Base-by-base conservation (phyloP, 148 eudicot genomes). In the Nyssa sinensis region DNA sequence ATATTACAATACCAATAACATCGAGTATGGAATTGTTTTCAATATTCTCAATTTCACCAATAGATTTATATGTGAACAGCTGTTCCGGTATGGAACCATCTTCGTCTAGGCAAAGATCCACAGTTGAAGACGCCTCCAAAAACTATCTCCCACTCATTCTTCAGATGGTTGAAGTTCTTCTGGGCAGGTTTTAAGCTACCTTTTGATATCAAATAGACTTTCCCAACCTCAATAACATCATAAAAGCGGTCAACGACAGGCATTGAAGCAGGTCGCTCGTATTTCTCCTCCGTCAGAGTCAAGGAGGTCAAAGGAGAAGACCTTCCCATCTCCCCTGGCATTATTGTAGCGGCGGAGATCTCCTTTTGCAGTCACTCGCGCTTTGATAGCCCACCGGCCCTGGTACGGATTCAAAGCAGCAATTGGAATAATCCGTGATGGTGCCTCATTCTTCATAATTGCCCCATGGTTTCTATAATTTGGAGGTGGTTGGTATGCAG, bases 351-450 rank as follows among this genome's bases (percentile, higher is more conserved):
- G 94, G 0, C 98, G 96, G 29, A 96, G 84, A 59, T 96, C 93
- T 27, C 97, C 97, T 82, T 96, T 96, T 10, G 99, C 91, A 70
- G 99, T 96, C 59, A 96, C 98, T 80, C 99, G 90, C 59, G 99
- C 98, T 76, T 96, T 96, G 59, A 96, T 89, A 64, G 99, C 98
- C 99, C 98, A 96, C 19, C 99, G 93, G 27, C 99, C 99, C 70
- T 96, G 99, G 74, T 96, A 96, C 77, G 99, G 99, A 85, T 93
- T 96, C 81, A 96, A 77, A 32, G 98, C 98, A 73, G 93, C 84
- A 72, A 96, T 96, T 41, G 99, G 98, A 71, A 96, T 89, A 53
- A 93, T 83, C 53, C 97, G 92, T 28, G 99, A 94, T 5, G 99
- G 97, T 62, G 99, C 99, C 67, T 96, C 99, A 69, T 96, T 96